Evolutionary conservation across 768 basidiomycete genomes (phyloP).

Genomic region (Pleurotus eryngii): DNA sequence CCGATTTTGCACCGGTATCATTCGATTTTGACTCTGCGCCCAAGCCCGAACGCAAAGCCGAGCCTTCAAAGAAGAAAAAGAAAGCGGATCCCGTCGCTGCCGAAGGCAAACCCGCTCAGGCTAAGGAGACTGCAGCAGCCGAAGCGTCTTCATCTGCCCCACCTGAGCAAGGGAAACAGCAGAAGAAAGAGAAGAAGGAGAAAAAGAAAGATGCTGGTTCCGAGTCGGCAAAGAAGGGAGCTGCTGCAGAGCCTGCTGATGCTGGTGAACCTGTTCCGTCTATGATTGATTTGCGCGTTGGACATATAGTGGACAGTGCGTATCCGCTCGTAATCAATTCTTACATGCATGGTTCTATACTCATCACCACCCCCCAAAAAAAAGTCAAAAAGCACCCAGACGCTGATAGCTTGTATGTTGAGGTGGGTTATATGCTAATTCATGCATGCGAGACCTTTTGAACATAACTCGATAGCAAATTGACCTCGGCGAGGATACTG

Average conservation of each 20-base stretch:
- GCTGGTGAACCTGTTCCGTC: slow-evolving; percentile 84
- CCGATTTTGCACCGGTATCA: slow-evolving; percentile 51
- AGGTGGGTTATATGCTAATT: slow-evolving; percentile 42
- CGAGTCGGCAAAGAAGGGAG: slow-evolving; percentile 36
- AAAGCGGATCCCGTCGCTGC: slow-evolving; percentile 25
- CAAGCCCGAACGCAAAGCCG: slow-evolving; percentile 64
- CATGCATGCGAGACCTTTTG: not conserved
- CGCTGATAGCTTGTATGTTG: slow-evolving; percentile 95
- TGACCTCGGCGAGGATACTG: slow-evolving; percentile 91
- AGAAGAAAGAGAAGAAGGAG: slow-evolving; percentile 59
- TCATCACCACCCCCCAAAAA: not conserved
- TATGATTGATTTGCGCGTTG: slow-evolving; percentile 96
- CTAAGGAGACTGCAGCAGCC: not conserved
- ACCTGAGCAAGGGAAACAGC: slow-evolving; percentile 21
- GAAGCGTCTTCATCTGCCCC: slow-evolving; percentile 5
- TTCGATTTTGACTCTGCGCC: slow-evolving; percentile 82
- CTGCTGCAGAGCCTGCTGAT: slow-evolving; percentile 55
- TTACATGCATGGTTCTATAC: not conserved
- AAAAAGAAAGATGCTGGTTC: slow-evolving; percentile 46
- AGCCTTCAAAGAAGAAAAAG: slow-evolving; percentile 71
- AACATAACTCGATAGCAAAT: slow-evolving; percentile 61
- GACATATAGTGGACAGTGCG: slow-evolving; percentile 87
- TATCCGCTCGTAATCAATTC: not conserved
- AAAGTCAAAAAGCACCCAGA: slow-evolving; percentile 95
- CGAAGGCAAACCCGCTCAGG: slow-evolving; percentile 19